Evolutionary conservation across 768 basidiomycete species (phyloP).

Genomic region (Rossbeevera mucosa): DNA sequence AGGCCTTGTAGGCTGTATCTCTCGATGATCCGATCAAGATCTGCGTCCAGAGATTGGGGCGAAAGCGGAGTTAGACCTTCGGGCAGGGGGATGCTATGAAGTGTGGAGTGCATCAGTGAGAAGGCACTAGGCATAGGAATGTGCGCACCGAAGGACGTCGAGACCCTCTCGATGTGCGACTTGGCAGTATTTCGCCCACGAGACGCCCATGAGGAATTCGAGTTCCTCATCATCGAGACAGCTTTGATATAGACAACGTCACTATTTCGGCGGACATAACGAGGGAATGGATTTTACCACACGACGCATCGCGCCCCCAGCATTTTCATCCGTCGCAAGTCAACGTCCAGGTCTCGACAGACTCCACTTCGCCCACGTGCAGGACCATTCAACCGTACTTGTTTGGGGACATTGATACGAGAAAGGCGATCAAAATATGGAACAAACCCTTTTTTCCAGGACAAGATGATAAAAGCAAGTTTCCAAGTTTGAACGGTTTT

Average conservation of each 20-base stretch:
- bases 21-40: slow-evolving; percentile 61
- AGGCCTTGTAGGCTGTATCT: slow-evolving; percentile 70
- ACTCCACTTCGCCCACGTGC: slow-evolving; percentile 77
- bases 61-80: slow-evolving; percentile 81
- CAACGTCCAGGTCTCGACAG: slow-evolving; percentile 73
- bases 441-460: slow-evolving; percentile 85
- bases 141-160: slow-evolving; percentile 68
- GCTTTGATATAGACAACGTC: slow-evolving; percentile 34
- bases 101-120: neutral
- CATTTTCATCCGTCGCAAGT: slow-evolving; percentile 68
- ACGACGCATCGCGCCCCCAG: slow-evolving; percentile 77
- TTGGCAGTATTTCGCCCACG: slow-evolving; percentile 73
- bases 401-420: neutral
- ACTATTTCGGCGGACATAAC: neutral
- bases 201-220: slow-evolving; percentile 68
- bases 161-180: slow-evolving; percentile 62
- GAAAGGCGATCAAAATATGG: neutral
- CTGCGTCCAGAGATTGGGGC: slow-evolving; percentile 54
- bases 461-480: slow-evolving; percentile 84
- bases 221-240: slow-evolving; percentile 86
- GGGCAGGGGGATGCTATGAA: slow-evolving; percentile 72
- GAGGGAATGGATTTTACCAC: slow-evolving; percentile 45
- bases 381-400: slow-evolving; percentile 71
- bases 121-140: neutral
- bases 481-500: slow-evolving; percentile 54